Evolutionary conservation across 345 rosid species (phyloP).

Genomic region (Microthlaspi erraticum): DNA sequence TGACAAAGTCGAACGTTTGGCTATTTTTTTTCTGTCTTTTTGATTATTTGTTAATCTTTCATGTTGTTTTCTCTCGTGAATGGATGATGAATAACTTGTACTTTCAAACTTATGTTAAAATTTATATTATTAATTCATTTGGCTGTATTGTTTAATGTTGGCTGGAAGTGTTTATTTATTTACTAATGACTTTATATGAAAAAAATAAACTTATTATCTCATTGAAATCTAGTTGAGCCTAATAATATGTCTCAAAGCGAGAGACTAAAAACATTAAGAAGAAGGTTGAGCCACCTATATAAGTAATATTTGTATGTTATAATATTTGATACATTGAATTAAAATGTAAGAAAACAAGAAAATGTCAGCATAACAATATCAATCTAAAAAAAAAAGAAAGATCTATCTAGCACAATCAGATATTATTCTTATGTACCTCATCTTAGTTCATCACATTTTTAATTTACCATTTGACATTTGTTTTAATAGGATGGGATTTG

Average conservation of each 20-base stretch:
- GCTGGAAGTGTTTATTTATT: background rate
- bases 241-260: background rate
- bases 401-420: background rate
- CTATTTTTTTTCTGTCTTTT: background rate
- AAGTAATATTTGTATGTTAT: background rate
- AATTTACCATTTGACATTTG: slow-evolving; percentile 18
- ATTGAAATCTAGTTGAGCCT: background rate
- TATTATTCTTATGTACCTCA: slow-evolving; percentile 1
- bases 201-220: background rate
- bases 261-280: background rate
- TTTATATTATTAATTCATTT: background rate
- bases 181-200: background rate
- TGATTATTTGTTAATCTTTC: background rate
- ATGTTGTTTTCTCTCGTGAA: slow-evolving; percentile 20
- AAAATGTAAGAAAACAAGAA: background rate
- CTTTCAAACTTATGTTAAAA: background rate
- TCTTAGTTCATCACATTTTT: background rate
- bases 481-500: background rate
- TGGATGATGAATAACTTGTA: slow-evolving; percentile 27
- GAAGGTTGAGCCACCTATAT: background rate
- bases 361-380: background rate
- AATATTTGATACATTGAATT: background rate
- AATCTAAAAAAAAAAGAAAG: background rate
- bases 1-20: background rate
- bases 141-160: background rate